Evolutionary conservation across 192 early-diverging fungal species (phyloP).

Genomic region (Entomortierella beljakovae): DNA sequence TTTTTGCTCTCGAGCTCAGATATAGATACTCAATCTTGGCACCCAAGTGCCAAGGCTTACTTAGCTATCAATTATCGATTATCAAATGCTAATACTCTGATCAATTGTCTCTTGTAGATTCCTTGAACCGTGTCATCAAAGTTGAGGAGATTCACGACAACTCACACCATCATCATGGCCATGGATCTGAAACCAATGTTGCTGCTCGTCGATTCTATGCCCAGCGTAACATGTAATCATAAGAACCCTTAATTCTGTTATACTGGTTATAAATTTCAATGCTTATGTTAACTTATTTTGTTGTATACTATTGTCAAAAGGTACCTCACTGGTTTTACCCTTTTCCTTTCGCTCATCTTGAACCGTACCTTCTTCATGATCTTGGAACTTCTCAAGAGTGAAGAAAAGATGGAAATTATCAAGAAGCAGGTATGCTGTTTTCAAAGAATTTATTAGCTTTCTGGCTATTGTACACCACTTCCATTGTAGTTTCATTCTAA

Average conservation of each 20-base stretch:
- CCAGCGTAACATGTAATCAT: conserved; percentile 69
- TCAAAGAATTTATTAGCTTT: neutral
- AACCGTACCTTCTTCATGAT: conserved; percentile 66
- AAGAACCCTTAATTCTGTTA: neutral
- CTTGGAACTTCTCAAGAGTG: conserved; percentile 62
- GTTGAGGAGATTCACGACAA: conserved; percentile 39
- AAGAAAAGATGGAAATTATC: conserved; percentile 59
- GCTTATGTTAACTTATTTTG: too few relatives aligned
- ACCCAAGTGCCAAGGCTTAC: neutral
- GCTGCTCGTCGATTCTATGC: conserved; percentile 67
- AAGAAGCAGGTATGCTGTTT: conserved; percentile 49
- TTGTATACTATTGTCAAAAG: conserved; percentile 49
- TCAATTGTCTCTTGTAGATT: conserved; percentile 40
- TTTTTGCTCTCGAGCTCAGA: neutral
- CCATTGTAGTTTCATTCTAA: neutral
- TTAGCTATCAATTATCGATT: neutral
- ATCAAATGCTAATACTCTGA: neutral
- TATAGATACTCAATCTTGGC: neutral
- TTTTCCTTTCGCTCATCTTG: conserved; percentile 68
- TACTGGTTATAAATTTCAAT: too few relatives aligned
- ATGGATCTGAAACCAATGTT: conserved; percentile 43
- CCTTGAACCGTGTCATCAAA: conserved; percentile 60
- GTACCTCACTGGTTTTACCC: conserved; percentile 69
- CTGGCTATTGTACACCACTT: neutral
- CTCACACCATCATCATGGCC: conserved; percentile 46